Base-by-base conservation (phyloP, 2,329 filamentous ascomycete species). In the Lasiodiplodia gonubiensis region DNA sequence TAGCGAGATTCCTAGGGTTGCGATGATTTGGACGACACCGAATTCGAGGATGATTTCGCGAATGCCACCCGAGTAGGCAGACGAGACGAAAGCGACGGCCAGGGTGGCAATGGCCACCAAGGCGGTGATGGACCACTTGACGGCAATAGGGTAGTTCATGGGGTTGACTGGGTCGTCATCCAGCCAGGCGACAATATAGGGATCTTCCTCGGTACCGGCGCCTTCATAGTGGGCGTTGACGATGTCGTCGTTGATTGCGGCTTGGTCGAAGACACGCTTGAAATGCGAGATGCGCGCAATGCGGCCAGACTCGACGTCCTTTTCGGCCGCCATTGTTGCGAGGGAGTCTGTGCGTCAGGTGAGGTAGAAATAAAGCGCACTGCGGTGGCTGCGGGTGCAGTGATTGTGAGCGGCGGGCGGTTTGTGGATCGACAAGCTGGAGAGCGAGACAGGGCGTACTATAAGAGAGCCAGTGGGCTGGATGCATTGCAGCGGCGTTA, bases 141-240 rank as follows among this genome's bases (percentile, higher is more conserved):
- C 86, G 33, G 73, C 66, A 2, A 73, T 68, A 11, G 84, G 78
- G 72, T 88, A 91, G 59, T 81, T 80, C 83, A 90, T 85, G 0
- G 90, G 89, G 76, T 93, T 90, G 70, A 87, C 85, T 11, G 86
- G 84, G 75, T 93, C 91, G 64, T 87, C 77, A 21, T 86, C 84
- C 25, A 92, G 84, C 79, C 89, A 93, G 66, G 87, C 86, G 70
- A 93, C 89, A 37, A 88, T 78, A 70, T 86, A 93, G 1, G 91
- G 91, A 49, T 89, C 86, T 52, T 90, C 86, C 10, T 82, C 75
- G 2, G 90, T 93, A 68, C 91, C 91, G 14, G 84, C 77, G 25
- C 71, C 71, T n/a, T 60, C 59, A 63, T 71, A 72, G 30, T 79
- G 75, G 75, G 86, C 81, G 61, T 85, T 80, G 54, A 89, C 77